Evolutionary conservation across 2,329 filamentous ascomycete species (phyloP).

Genomic region (Thermothelomyces thermophilus): DNA sequence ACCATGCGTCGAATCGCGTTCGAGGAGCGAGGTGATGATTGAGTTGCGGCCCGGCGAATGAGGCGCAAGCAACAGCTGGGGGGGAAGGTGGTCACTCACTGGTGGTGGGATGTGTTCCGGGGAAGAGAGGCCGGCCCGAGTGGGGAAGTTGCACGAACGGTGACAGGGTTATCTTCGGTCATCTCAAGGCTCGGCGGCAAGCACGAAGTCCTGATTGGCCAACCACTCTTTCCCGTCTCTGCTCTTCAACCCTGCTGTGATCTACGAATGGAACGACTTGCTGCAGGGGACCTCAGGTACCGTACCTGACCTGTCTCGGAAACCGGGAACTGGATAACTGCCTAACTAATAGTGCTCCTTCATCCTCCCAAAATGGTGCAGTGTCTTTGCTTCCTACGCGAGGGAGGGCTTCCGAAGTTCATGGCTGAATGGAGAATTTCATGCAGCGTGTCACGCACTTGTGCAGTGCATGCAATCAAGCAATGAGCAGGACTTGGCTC

Average conservation of each 20-base stretch:
- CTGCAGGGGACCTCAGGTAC: conserved; percentile 6
- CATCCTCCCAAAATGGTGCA: background rate
- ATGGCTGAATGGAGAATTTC: no score
- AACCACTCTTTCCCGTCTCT: background rate
- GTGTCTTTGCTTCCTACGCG: background rate
- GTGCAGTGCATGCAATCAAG: background rate
- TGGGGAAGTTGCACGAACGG: conserved; percentile 5
- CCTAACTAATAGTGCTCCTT: no score
- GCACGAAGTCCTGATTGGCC: conserved; percentile 16
- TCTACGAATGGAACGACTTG: background rate
- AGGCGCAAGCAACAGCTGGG: background rate
- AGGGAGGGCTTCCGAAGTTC: background rate
- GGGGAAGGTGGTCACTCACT: no score
- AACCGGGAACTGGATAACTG: background rate
- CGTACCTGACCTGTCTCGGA: background rate
- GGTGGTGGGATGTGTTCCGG: conserved; percentile 5
- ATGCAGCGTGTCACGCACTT: background rate
- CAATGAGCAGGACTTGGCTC: background rate
- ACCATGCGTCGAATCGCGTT: conserved; percentile 12
- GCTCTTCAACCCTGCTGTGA: background rate
- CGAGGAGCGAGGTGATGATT: conserved; percentile 13
- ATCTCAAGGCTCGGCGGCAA: conserved; percentile 12
- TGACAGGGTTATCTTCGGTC: conserved; percentile 1
- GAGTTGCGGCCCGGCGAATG: conserved; percentile 14
- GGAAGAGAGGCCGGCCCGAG: conserved; percentile 1